Conservation (phyloP, 192 early-diverging fungal species). For the Glomus cerebriforme region DNA sequence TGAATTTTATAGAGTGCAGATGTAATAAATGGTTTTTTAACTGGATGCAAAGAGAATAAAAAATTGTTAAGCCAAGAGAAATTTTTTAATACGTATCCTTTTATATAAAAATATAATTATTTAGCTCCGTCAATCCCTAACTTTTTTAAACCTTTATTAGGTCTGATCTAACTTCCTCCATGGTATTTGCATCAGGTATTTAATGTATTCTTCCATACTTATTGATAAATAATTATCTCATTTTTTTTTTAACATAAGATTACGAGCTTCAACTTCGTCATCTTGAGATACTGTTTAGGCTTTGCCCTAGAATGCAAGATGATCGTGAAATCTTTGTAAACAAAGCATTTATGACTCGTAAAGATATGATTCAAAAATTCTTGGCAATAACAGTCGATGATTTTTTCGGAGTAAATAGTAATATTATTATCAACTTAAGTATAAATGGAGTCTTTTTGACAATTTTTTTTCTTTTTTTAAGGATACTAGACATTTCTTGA, state of each 20-base stretch:
- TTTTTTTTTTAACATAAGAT: background rate
- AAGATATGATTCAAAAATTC: conserved; percentile 4
- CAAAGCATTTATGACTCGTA: conserved; percentile 1
- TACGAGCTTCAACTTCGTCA: conserved; percentile 28
- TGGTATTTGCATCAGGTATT: conserved; percentile 14
- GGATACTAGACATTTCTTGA: conserved; percentile 14
- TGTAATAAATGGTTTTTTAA: conserved; percentile 21
- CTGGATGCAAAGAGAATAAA: conserved; percentile 31
- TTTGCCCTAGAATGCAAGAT: conserved; percentile 20
- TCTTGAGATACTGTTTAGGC: conserved; percentile 16
- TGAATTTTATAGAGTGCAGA: conserved; percentile 6
- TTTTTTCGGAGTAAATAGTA: conserved; percentile 21
- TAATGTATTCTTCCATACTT: background rate
- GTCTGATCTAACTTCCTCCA: background rate
- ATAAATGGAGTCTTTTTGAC: background rate
- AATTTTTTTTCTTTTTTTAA: background rate
- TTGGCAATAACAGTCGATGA: conserved; percentile 7
- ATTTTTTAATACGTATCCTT: conserved; percentile 21
- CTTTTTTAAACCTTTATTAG: background rate
- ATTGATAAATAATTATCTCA: background rate
- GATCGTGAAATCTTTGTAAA: conserved; percentile 25
- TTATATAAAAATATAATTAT: background rate
- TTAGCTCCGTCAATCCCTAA: background rate
- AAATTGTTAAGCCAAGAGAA: conserved; percentile 21
- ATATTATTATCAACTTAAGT: background rate